phyloP scores from a whole-genome alignment of 148 eudicot genomes.

The Pharnaceum exiguum region DNA sequence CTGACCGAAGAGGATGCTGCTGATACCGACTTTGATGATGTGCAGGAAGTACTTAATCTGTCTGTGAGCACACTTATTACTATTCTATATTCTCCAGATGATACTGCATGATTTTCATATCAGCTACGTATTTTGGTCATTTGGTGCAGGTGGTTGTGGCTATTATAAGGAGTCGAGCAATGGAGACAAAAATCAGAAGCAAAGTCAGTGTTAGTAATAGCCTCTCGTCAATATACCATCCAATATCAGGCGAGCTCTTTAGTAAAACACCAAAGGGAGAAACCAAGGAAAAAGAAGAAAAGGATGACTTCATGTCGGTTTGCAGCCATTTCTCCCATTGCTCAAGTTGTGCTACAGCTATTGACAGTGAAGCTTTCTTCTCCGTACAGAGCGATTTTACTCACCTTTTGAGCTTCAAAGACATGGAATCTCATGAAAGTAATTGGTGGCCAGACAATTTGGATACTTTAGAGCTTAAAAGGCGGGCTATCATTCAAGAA shows the following conservation, averaged over 20 bases:
- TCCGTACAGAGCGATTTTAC: constrained; percentile 53
- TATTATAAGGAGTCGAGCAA: constrained; percentile 52
- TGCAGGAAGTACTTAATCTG: constrained; percentile 47
- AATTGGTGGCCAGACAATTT: constrained; percentile 17
- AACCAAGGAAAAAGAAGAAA: constrained; percentile 24
- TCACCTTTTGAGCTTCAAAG: constrained; percentile 39
- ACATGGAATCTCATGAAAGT: constrained; percentile 23
- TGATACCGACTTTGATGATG: constrained; percentile 31
- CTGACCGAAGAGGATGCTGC: constrained; percentile 31
- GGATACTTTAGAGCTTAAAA: constrained; percentile 25
- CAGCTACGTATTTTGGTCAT: not conserved
- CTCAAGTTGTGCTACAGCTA: constrained; percentile 27
- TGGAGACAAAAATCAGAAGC: constrained; percentile 59
- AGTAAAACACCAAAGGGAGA: constrained; percentile 11
- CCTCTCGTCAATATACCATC: constrained; percentile 35
- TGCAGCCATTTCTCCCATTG: constrained; percentile 49
- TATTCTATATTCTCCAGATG: not conserved
- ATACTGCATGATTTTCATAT: not conserved
- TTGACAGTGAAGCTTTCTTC: constrained; percentile 45
- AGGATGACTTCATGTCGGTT: constrained; percentile 56
- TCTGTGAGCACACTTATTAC: too few relatives aligned
- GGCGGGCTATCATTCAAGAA: constrained; percentile 51
- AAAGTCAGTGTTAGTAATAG: constrained; percentile 29
- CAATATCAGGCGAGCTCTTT: constrained; percentile 35
- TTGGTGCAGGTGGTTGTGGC: constrained; percentile 54